Evolutionary conservation across 2,329 filamentous ascomycete species (phyloP), one percentile per base, ranked within the genome.

Genomic region (Hypoxylon sp.): DNA sequence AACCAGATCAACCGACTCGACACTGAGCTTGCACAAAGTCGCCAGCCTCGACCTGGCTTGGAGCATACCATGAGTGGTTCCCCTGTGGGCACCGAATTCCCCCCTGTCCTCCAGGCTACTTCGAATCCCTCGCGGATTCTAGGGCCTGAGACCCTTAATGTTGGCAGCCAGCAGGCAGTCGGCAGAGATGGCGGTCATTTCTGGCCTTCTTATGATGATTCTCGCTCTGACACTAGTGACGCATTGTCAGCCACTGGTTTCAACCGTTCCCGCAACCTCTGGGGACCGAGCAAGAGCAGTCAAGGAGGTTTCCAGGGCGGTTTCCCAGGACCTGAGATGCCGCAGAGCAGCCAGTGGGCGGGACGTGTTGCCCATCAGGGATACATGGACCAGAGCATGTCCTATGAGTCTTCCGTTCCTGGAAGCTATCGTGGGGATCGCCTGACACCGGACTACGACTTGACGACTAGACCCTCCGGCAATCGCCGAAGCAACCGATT

Each of bases 1-100:
- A 89, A 85, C 77, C 87, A 90, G 75, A 92, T 94, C 75, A 87
- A 86, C 50, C 90, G 88, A 63, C 89, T 94, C 76, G 91, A 92
- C 64, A 86, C 92, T 59, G 90, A 94, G 80, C 84, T 93, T 67
- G 85, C 88, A 42, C 88, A 92, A 70, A 89, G 85, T 24, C 88
- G 89, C 31, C 85, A 88, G 62, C 83, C 83, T 35, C 89, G 88
- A 74, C 83, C 87, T 59, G 91, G 88, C 10, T 81, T 87, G 60
- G 87, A 89, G 52, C 86, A 88, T 24, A 61, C 65, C 17, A 63
- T 59, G n/a, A 67, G 70, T 10, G 75, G 75, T 13, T 78, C 78
- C 53, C 71, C 77, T 1, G 63, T 78, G 6, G 74, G 78, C 50
- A 47, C 59, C 58, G 74, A 77, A 11, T 73, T 75, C 62, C 70